Base-by-base conservation (phyloP, 2,329 filamentous ascomycete genomes). In the Aspergillus cejpii region DNA sequence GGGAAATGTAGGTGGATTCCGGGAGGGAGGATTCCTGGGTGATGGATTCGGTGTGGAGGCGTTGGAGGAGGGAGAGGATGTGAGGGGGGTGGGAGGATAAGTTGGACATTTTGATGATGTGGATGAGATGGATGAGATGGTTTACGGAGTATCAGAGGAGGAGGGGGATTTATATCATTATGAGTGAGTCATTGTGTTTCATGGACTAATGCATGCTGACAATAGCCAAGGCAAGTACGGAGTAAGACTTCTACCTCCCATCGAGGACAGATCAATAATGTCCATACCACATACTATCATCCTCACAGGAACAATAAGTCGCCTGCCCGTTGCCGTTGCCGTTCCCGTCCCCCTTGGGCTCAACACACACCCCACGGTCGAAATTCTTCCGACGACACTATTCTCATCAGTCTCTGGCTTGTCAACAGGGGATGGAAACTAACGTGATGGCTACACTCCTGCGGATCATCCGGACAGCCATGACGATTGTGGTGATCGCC, bases 31-130 rank as follows among this genome's bases (percentile, higher is more conserved):
- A 52, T 47, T 68, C 64, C 45, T 68, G 64, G 29, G 52, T 50
- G n/a, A 55, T 45, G 8, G 64, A 67, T 36, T 56, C 52, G 6
- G 50, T 45, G 45, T 67, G 65, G 15, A 68, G 59, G 31, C 44
- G 51, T 23, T 58, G 39, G n/a, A 68, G 60, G 38, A 66, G 54
- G 11, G 47, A 14, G 6, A 54, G 50, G 29, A 59, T 42, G 6
- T 52, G 42, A 2, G 50, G 39, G 1, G 44, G 15, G 43, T 41
- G 26, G 52, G 37, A 26, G 14, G 39, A 12, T 45, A 47, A n/a
- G 44, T 45, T 42, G 36, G 50, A 15, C 37, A 45, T 45, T 26
- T n/a, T 41, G 12, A 34, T 33, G 26, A 27, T 28, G 11, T n/a
- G 14, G 28, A 33, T 33, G n/a, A 8, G 17, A 19, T 0, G 11